These are phyloP conservation scores for Trichoderma cornu-damae DNA, from an alignment of 2,329 filamentous ascomycete species.

Conservation along the genomic window DNA sequence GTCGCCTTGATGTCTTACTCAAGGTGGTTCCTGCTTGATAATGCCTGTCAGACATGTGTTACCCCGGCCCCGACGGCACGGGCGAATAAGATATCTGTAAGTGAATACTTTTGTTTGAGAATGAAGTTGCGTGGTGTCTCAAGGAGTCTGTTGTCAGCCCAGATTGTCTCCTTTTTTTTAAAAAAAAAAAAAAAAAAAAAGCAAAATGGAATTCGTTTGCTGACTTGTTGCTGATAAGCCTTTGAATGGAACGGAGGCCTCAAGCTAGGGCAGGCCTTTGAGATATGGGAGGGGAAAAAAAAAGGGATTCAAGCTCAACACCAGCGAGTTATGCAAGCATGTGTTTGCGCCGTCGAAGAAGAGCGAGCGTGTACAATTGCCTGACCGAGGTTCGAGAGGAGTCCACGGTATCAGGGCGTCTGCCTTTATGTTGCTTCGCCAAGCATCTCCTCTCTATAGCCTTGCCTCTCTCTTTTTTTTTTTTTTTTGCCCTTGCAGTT, in stretches of 20 bases:
- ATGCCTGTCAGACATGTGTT: slow-evolving; percentile 17
- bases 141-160: background rate
- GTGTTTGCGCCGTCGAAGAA: background rate
- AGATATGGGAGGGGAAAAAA: background rate
- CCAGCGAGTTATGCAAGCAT: background rate
- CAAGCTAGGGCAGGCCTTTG: background rate
- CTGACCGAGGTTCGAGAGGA: background rate
- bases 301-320: background rate
- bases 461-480: too few relatives aligned
- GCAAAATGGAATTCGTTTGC: too few relatives aligned
- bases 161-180: background rate
- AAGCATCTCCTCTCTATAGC: background rate
- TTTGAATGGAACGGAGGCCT: background rate
- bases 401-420: background rate
- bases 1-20: background rate
- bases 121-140: background rate
- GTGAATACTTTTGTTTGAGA: background rate
- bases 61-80: slow-evolving; percentile 18
- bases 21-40: slow-evolving; percentile 9
- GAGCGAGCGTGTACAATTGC: background rate
- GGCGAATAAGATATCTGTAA: slow-evolving; percentile 12
- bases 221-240: background rate
- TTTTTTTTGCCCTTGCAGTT: background rate
- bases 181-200: too few relatives aligned
- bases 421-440: slow-evolving; percentile 3